A percentile compares a stretch with the other conserved stretches of the same genome.
Conservation (phyloP, 2,329 filamentous ascomycete genomes). For the Claviceps sorghi region DNA sequence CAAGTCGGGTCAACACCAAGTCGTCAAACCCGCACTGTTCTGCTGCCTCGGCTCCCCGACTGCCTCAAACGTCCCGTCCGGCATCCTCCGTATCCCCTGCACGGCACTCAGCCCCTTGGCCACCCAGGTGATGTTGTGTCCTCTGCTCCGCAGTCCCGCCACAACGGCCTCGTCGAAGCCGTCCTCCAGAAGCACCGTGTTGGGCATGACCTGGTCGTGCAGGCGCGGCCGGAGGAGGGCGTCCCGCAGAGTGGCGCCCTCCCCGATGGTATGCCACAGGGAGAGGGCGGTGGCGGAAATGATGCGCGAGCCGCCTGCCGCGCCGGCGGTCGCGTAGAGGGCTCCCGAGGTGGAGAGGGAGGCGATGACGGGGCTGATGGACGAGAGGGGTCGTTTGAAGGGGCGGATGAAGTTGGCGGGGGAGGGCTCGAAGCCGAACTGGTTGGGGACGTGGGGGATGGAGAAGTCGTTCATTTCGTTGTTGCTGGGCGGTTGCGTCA, state of each 20-base stretch:
- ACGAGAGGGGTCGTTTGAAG: conserved; percentile 69
- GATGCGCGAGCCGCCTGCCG: conserved; percentile 71
- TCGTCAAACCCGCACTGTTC: conserved; percentile 50
- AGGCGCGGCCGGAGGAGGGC: conserved; percentile 54
- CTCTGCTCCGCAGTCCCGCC: conserved; percentile 44
- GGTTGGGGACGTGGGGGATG: conserved; percentile 61
- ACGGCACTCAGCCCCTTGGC: conserved; percentile 49
- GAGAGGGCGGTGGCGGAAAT: conserved; percentile 66
- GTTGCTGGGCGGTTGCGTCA: conserved; percentile 31
- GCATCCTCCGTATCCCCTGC: conserved; percentile 48
- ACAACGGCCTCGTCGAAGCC: conserved; percentile 50
- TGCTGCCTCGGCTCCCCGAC: conserved; percentile 61
- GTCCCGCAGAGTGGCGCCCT: conserved; percentile 39
- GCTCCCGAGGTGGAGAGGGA: conserved; percentile 43
- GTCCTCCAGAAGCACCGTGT: conserved; percentile 49
- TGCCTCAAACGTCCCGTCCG: conserved; percentile 61
- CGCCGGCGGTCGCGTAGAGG: conserved; percentile 56
- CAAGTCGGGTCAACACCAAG: conserved; percentile 25
- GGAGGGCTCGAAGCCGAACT: conserved; percentile 72
- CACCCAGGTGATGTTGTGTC: conserved; percentile 61
- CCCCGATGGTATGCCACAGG: conserved; percentile 58
- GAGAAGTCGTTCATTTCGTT: conserved; percentile 70
- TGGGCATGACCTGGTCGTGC: conserved; percentile 72
- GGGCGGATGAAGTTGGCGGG: conserved; percentile 69
- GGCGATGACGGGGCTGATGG: conserved; percentile 66